Base-by-base conservation (phyloP, 2,329 filamentous ascomycete genomes). In the Bertia moriformis region DNA sequence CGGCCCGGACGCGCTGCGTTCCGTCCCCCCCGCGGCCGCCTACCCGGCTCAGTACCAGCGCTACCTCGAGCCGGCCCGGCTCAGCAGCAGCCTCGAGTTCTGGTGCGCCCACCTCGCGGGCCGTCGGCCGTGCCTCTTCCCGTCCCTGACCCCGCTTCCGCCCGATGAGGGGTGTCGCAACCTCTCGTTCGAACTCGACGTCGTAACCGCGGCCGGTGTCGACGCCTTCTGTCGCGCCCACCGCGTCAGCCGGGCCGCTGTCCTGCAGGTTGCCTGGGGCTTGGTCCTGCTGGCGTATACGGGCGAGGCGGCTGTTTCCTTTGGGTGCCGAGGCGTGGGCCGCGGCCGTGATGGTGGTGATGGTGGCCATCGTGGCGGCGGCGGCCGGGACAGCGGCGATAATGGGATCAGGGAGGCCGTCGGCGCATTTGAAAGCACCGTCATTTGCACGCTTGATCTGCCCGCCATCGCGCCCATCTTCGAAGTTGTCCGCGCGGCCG, bases 381-480 rank as follows among this genome's bases (percentile, higher is more conserved):
- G 10, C 10, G 24, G 24, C 10, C 24, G 24, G 24, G 24, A 29
- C n/a, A 29, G 10, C 10, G 10, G 10, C n/a, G 10, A 10, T 29
- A 10, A 58, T 2, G 59, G 61, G 1, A 63, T 73, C 10, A 57
- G 65, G 2, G 55, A 63, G 2, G 61, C 67, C 2, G 59, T 68
- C 10, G 71, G 71, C 0, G 58, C 62, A 7, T 67, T 72, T 37
- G 66, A 73, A 42, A 71, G 70, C 40, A 71, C 73, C 61, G 57
- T 74, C 2, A 63, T 69, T 36, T 70, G 62, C 42, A 60, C 63
- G 4, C 54, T 71, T 3, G 48, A 55, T 40, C 45, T 66, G 49
- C 41, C 51, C 37, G 40, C 52, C 46, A 40, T 57, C 36, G 40
- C 55, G 48, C 36, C 50, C 49, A 37, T 67, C n/a, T 46, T 41